Evolutionary conservation across 2,329 filamentous ascomycete genomes (phyloP), one percentile per base, ranked within the genome.

Genomic region (Chrysosporium keratinophilum): DNA sequence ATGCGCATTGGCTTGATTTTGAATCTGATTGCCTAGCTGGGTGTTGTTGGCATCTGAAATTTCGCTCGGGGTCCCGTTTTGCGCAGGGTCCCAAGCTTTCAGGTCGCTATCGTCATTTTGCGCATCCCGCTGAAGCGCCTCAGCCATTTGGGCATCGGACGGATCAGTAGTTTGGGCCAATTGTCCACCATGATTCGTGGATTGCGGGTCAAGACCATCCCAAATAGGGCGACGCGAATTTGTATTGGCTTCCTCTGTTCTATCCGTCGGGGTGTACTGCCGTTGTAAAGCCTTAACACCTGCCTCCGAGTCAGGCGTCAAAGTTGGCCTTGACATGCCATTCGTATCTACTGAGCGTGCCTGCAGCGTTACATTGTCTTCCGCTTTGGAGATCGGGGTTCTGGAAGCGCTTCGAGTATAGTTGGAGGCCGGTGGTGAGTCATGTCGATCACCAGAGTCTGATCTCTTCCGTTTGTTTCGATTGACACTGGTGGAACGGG

Each of bases 381-480:
- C 72, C 55, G 62, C 66, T 56, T 57, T 65, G 59, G 64, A 66
- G 57, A 61, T 67, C 58, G 71, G 71, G 63, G 61, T 71, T 61
- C 56, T 64, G 47, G 65, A 63, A 50, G 60, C 57, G 34, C 62
- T 67, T 52, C 69, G 64, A 49, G 60, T 68, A 55, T 68, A 66
- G 54, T 69, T 70, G n/a, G 64, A 64, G 56, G 60, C 64, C 58
- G 65, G 61, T 51, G 64, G 67, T 59, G 57, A 60, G 55, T 57
- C 64, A 60, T 60, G 61, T 40, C 63, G 67, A 54, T 83, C 83
- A 37, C 74, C 67, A 5, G 84, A 87, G 44, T 75, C 71, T 5
- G 86, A 88, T 56, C 86, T 79, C 68, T 88, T 91, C 55, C 76
- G 68, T 60, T 77, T 78, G 62, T 82, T 51, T 17, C 71, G 65